Evolutionary conservation across 257 asterid genomes (phyloP).

Genomic region (Nicotiana sylvestris): DNA sequence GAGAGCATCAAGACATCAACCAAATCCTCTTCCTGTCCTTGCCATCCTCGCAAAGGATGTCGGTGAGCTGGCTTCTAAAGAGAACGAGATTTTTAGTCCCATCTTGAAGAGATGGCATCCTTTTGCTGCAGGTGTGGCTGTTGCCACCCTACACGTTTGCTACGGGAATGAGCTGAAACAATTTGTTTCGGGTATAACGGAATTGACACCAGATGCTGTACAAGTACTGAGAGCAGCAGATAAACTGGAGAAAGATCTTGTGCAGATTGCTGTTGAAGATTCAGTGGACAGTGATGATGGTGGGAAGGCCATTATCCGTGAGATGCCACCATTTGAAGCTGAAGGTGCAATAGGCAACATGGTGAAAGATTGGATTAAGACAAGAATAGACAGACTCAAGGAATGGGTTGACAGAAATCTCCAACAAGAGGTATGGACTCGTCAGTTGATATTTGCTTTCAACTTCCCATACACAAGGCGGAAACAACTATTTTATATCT

Average conservation of each 20-base stretch:
- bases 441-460: not conserved
- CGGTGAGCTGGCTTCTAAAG: conserved; percentile 75
- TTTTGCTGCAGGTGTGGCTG: conserved; percentile 94
- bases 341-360: conserved; percentile 80
- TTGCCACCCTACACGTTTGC: conserved; percentile 91
- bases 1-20: conserved; percentile 82
- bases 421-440: conserved; percentile 87
- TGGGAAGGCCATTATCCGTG: conserved; percentile 96
- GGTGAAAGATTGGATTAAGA: conserved; percentile 90
- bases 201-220: conserved; percentile 95
- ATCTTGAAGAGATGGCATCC: conserved; percentile 95
- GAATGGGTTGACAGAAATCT: conserved; percentile 93
- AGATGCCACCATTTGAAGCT: conserved; percentile 99
- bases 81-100: conserved; percentile 78
- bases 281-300: conserved; percentile 99
- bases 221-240: conserved; percentile 94
- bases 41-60: conserved; percentile 96
- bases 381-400: conserved; percentile 75
- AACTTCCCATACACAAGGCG: not conserved
- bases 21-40: conserved; percentile 87
- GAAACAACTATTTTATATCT: not conserved
- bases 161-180: conserved; percentile 95
- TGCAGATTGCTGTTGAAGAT: conserved; percentile 94
- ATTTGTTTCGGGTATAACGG: conserved; percentile 74
- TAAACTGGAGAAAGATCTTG: conserved; percentile 91